These are phyloP conservation scores for Firmiana major DNA, from an alignment of 345 rosid species.

Conservation along the genomic window DNA sequence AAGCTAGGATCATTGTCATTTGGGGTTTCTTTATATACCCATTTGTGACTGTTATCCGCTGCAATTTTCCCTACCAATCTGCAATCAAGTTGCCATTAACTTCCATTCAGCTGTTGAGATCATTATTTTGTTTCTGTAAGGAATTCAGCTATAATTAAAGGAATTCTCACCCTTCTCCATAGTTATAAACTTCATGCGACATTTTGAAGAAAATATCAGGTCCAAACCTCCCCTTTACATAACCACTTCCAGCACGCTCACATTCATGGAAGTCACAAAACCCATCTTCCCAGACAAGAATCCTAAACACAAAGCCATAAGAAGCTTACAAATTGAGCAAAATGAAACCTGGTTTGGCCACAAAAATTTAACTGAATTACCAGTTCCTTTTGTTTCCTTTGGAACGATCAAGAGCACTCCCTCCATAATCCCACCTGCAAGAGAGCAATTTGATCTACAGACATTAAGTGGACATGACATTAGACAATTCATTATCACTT, in stretches of 20 bases:
- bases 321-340: neutral
- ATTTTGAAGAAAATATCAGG: constrained; percentile 70
- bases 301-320: constrained; percentile 34
- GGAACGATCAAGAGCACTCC: constrained; percentile 56
- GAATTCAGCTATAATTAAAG: constrained; percentile 1
- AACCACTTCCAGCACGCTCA: constrained; percentile 41
- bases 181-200: constrained; percentile 76
- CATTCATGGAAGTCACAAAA: constrained; percentile 65
- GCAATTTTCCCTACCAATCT: constrained; percentile 75
- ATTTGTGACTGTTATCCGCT: constrained; percentile 70
- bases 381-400: constrained; percentile 74
- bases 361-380: constrained; percentile 27
- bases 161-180: constrained; percentile 65
- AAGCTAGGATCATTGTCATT: constrained; percentile 42
- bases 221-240: constrained; percentile 50
- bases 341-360: neutral
- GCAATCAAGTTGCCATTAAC: constrained; percentile 20
- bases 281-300: constrained; percentile 83
- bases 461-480: neutral
- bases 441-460: constrained; percentile 18
- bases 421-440: constrained; percentile 78
- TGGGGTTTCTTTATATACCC: constrained; percentile 50
- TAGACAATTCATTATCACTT: neutral
- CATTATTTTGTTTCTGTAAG: neutral
- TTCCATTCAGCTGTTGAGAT: neutral